phyloP scores from a whole-genome alignment of 495 filamentous ascomycete species.

The Neurospora sublineolata region DNA sequence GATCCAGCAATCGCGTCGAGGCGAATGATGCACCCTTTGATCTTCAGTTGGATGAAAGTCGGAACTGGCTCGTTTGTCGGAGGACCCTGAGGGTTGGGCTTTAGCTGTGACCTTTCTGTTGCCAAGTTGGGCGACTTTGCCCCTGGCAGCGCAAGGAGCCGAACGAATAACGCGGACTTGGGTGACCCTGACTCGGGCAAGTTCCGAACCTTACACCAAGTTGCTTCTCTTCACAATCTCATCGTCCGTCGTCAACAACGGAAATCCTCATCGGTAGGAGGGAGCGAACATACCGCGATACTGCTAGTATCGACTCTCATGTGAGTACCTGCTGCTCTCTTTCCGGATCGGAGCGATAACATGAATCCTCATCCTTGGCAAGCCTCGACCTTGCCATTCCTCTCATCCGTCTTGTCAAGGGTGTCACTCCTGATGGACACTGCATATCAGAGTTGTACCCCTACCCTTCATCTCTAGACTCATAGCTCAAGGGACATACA shows the following conservation, averaged over 20 bases:
- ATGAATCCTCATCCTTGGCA: not conserved
- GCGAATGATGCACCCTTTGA: not conserved
- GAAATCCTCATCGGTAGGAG: not conserved
- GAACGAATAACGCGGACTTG: not conserved
- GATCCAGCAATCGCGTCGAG: not conserved
- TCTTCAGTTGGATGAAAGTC: not conserved
- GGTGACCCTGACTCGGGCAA: not conserved
- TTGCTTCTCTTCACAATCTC: not conserved
- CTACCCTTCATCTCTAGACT: not conserved
- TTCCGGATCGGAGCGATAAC: not conserved
- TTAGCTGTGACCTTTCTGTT: not conserved
- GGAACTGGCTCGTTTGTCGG: not conserved
- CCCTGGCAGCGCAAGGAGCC: not conserved
- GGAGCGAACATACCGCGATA: not conserved
- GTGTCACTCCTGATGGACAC: not conserved
- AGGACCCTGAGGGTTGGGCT: not conserved
- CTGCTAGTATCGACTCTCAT: not conserved
- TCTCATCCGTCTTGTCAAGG: not conserved
- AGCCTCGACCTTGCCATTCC: not conserved
- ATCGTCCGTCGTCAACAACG: not conserved
- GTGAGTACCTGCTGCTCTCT: not conserved
- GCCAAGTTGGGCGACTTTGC: not conserved
- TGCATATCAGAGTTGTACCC: not conserved
- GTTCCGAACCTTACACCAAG: not conserved
- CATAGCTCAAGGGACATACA: not conserved